A percentile compares a stretch with the other conserved stretches of the same genome.
Conservation (phyloP, 2,329 filamentous ascomycete species). For the Penicillium janthinellum region DNA sequence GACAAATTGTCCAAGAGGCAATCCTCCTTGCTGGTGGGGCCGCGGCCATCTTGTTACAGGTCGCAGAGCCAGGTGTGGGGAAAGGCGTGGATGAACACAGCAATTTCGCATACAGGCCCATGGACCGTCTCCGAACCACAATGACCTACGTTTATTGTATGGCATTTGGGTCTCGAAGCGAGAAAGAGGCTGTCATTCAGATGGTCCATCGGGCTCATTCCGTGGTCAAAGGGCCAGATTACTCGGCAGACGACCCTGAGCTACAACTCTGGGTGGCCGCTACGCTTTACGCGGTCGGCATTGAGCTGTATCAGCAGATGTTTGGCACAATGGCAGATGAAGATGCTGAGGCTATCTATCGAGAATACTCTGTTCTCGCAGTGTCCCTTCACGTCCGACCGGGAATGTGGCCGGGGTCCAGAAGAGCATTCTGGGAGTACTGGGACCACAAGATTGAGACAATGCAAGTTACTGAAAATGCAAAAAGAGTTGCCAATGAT, state of each 20-base stretch:
- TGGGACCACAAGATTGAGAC: slow-evolving; percentile 41
- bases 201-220: slow-evolving; percentile 42
- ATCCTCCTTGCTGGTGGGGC: slow-evolving; percentile 42
- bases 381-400: slow-evolving; percentile 34
- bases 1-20: slow-evolving; percentile 38
- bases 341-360: slow-evolving; percentile 29
- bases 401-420: slow-evolving; percentile 40
- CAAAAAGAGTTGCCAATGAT: slow-evolving; percentile 31
- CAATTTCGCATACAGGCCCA: slow-evolving; percentile 42
- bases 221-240: slow-evolving; percentile 35
- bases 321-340: slow-evolving; percentile 35
- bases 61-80: slow-evolving; percentile 44
- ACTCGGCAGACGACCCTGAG: slow-evolving; percentile 41
- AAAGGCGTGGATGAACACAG: slow-evolving; percentile 42
- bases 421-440: slow-evolving; percentile 42
- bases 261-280: slow-evolving; percentile 47
- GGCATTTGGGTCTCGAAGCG: slow-evolving; percentile 36
- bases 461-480: slow-evolving; percentile 36
- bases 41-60: slow-evolving; percentile 44
- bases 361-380: slow-evolving; percentile 32
- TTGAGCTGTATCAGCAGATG: slow-evolving; percentile 41
- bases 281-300: slow-evolving; percentile 42
- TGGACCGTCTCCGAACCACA: slow-evolving; percentile 42
- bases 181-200: slow-evolving; percentile 40
- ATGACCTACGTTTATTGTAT: slow-evolving; percentile 47